These are phyloP conservation scores for Candida tunisiensis DNA, from an alignment of 1,139 yeast genomes.

Conservation along the genomic window DNA sequence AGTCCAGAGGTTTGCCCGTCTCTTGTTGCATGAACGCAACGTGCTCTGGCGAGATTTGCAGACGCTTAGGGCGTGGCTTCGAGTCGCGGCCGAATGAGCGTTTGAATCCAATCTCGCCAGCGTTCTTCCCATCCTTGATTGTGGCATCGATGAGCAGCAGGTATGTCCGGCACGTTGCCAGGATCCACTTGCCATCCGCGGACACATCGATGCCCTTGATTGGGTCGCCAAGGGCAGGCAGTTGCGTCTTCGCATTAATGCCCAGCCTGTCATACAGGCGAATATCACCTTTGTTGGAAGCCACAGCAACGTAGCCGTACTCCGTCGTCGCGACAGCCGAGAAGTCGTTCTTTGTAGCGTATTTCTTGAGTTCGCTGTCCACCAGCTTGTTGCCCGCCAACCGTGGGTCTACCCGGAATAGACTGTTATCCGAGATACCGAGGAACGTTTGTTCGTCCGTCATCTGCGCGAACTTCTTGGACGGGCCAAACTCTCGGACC, in stretches of 20 bases:
- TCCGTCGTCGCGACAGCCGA: slow-evolving; percentile 56
- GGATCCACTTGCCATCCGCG: slow-evolving; percentile 65
- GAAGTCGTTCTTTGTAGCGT: slow-evolving; percentile 35
- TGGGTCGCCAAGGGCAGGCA: slow-evolving; percentile 72
- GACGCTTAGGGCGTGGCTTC: slow-evolving; percentile 53
- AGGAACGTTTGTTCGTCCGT: slow-evolving; percentile 57
- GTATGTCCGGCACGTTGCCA: slow-evolving; percentile 64
- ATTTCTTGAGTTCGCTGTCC: slow-evolving; percentile 34
- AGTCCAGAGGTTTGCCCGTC: slow-evolving; percentile 34
- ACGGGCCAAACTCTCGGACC: slow-evolving; percentile 46
- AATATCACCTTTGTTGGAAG: slow-evolving; percentile 59
- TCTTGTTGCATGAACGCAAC: slow-evolving; percentile 41
- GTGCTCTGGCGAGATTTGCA: slow-evolving; percentile 59
- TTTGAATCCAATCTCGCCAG: slow-evolving; percentile 46
- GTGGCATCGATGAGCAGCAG: slow-evolving; percentile 50
- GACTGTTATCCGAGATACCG: slow-evolving; percentile 47
- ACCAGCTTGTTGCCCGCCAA: slow-evolving; percentile 39
- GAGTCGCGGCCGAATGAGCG: slow-evolving; percentile 46
- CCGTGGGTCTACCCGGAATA: slow-evolving; percentile 72
- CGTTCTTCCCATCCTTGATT: slow-evolving; percentile 43
- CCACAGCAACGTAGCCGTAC: slow-evolving; percentile 58
- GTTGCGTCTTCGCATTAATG: slow-evolving; percentile 51
- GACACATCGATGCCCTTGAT: slow-evolving; percentile 53
- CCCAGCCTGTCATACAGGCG: slow-evolving; percentile 60
- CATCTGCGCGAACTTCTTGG: slow-evolving; percentile 53